A percentile compares a stretch with the other conserved stretches of the same genome.
These are phyloP conservation scores for Detonula confervacea DNA, from an alignment of 352 stramenopile genomes.

Conservation along the genomic window DNA sequence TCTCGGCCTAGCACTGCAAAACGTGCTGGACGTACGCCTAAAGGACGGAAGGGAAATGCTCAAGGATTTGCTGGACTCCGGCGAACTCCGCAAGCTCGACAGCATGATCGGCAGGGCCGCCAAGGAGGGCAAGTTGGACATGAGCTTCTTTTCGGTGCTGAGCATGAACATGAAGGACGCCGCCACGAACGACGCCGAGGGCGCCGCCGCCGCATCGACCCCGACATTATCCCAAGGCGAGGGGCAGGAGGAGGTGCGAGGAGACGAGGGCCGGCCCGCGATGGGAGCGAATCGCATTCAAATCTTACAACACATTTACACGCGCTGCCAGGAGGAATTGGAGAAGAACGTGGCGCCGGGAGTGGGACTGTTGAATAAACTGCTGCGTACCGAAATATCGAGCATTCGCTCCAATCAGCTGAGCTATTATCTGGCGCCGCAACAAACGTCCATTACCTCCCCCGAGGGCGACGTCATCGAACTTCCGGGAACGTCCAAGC, in stretches of 20 bases:
- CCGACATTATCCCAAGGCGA: slow-evolving; percentile 15
- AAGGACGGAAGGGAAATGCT: slow-evolving; percentile 56
- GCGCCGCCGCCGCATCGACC: neutral
- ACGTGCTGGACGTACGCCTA: slow-evolving; percentile 64
- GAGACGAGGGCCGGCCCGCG: slow-evolving; percentile 16
- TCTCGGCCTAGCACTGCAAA: slow-evolving; percentile 53
- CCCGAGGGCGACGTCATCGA: slow-evolving; percentile 74
- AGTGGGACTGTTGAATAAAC: slow-evolving; percentile 77
- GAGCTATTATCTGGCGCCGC: slow-evolving; percentile 72
- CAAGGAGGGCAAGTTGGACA: slow-evolving; percentile 79
- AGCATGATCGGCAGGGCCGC: slow-evolving; percentile 77
- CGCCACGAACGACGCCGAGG: slow-evolving; percentile 14
- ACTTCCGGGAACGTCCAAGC: slow-evolving; percentile 45
- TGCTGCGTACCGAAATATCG: slow-evolving; percentile 70
- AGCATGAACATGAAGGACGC: slow-evolving; percentile 86
- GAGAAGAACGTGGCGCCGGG: slow-evolving; percentile 78
- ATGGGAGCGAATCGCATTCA: slow-evolving; percentile 58
- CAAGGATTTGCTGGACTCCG: slow-evolving; percentile 67
- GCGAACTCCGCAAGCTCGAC: slow-evolving; percentile 86
- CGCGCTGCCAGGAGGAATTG: slow-evolving; percentile 82
- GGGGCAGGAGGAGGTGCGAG: slow-evolving; percentile 31
- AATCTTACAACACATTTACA: slow-evolving; percentile 84
- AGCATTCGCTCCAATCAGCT: slow-evolving; percentile 80
- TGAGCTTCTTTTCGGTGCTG: slow-evolving; percentile 86
- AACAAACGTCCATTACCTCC: slow-evolving; percentile 66